Evolutionary conservation across 129 eudicot genomes (phyloP).

Genomic region (Daucus carota): DNA sequence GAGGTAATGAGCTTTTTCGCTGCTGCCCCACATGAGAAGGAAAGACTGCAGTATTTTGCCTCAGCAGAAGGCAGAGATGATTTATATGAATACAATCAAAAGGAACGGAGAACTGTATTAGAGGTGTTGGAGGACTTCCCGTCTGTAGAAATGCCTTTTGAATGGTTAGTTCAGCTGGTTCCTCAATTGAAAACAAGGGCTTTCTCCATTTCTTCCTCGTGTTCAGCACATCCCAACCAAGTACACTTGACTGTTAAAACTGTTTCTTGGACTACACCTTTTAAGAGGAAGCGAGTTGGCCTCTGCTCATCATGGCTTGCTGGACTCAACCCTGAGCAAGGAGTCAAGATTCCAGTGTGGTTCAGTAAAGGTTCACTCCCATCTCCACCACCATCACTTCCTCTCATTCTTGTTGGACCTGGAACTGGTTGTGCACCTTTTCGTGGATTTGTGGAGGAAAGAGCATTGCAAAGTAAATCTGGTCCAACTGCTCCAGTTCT

Average conservation of each 20-base stretch:
- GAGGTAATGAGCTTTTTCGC: slow-evolving; percentile 97
- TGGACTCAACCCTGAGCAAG: slow-evolving; percentile 65
- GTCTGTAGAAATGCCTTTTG: slow-evolving; percentile 89
- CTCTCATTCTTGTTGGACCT: slow-evolving; percentile 88
- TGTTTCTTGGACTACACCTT: slow-evolving; percentile 92
- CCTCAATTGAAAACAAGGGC: slow-evolving; percentile 83
- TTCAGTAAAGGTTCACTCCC: slow-evolving; percentile 82
- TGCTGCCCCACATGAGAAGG: slow-evolving; percentile 86
- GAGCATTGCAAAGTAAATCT: slow-evolving; percentile 43
- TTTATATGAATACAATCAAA: slow-evolving; percentile 81
- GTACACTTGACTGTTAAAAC: slow-evolving; percentile 81
- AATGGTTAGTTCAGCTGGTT: slow-evolving; percentile 87
- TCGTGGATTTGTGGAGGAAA: slow-evolving; percentile 80
- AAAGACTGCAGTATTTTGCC: slow-evolving; percentile 83
- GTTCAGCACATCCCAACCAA: slow-evolving; percentile 73
- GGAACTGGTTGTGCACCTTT: slow-evolving; percentile 99
- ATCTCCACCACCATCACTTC: slow-evolving; percentile 76
- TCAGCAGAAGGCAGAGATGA: slow-evolving; percentile 99
- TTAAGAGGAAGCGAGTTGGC: slow-evolving; percentile 74
- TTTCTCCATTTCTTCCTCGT: slow-evolving; percentile 85
- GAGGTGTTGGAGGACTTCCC: slow-evolving; percentile 97
- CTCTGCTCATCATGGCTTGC: slow-evolving; percentile 97
- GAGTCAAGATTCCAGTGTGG: slow-evolving; percentile 73
- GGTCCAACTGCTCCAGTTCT: slow-evolving; percentile 63
- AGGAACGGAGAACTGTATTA: slow-evolving; percentile 82